Base-by-base conservation (phyloP, 768 basidiomycete genomes). In the Leccinum boreale region DNA sequence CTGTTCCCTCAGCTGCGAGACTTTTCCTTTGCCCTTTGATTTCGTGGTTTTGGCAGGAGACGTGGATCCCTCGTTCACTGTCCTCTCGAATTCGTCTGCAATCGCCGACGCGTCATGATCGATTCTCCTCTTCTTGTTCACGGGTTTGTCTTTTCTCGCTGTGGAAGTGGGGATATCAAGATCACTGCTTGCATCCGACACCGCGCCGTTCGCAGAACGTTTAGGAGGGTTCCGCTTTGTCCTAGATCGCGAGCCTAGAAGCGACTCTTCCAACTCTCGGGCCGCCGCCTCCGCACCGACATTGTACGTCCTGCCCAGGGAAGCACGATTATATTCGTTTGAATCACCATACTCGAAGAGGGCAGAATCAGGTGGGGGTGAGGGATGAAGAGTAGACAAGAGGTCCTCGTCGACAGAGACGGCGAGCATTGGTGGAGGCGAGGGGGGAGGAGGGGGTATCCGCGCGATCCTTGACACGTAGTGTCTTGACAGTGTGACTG, bases 51-150 rank as follows among this genome's bases (percentile, higher is more conserved):
- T 71, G 58, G 58, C 55, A 44, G 75, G 72, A 28, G 80, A 75
- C 12, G 74, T 52, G 7, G 75, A 68, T 28, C 74, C 74, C 29
- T 77, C 74, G 24, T 72, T 71, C 15, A 78, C 61, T 15, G 77
- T 70, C 26, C 74, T 72, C 59, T 84, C 82, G 42, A 80, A 73
- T 36, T 82, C 83, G 59, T 82, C 85, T n/a, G 73, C 74, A 50
- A 74, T 69, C 36, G 67, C 67, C 2, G 69, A 70, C 26, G 63
- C 62, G 57, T 73, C 73, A 53, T 70, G 75, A 53, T 85, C 84
- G 4, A 89, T 67, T 68, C 81, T 88, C 55, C 89, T 78, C 71
- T 78, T 85, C 75, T 92, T 91, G 54, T 72, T 71, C 2, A 77
- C 75, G 31, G 80, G 84, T 26, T 74, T 81, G 26, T 73, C 70